These are phyloP conservation scores for Helotiales sp. DNA, from an alignment of 2,329 filamentous ascomycete species.

Conservation along the genomic window DNA sequence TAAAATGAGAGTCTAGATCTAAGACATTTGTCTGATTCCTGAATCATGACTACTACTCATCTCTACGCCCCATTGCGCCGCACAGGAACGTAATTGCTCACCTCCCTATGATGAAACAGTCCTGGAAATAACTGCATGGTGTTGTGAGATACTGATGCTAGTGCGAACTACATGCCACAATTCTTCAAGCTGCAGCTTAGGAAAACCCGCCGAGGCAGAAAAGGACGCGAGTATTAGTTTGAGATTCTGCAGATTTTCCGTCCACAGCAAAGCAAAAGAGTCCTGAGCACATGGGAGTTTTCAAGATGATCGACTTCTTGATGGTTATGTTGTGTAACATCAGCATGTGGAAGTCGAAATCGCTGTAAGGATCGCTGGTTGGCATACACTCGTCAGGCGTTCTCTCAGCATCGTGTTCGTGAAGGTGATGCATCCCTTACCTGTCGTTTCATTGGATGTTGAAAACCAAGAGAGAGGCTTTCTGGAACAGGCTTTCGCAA, in stretches of 20 bases:
- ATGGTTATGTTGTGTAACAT: not conserved
- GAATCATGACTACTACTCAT: too few species aligned
- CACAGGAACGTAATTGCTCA: not conserved
- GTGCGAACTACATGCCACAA: not conserved
- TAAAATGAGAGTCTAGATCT: not conserved
- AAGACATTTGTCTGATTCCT: too few species aligned
- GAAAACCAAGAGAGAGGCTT: not conserved
- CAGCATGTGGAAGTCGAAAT: too few species aligned
- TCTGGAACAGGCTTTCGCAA: not conserved
- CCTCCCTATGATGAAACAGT: not conserved
- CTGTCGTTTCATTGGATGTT: not conserved
- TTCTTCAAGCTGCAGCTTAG: not conserved
- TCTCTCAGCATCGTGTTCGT: not conserved
- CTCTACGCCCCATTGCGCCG: not conserved
- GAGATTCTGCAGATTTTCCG: not conserved
- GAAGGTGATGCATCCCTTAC: not conserved
- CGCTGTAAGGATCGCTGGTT: not conserved
- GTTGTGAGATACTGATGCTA: not conserved
- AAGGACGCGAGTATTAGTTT: not conserved
- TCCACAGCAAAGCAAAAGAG: not conserved
- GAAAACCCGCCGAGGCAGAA: not conserved
- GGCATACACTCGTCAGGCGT: too few species aligned
- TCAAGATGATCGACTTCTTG: not conserved
- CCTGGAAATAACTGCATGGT: conserved; percentile 4
- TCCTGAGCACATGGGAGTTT: not conserved